phyloP scores from a whole-genome alignment of 2,329 filamentous ascomycete genomes.

The Phyllosticta capitalensis region DNA sequence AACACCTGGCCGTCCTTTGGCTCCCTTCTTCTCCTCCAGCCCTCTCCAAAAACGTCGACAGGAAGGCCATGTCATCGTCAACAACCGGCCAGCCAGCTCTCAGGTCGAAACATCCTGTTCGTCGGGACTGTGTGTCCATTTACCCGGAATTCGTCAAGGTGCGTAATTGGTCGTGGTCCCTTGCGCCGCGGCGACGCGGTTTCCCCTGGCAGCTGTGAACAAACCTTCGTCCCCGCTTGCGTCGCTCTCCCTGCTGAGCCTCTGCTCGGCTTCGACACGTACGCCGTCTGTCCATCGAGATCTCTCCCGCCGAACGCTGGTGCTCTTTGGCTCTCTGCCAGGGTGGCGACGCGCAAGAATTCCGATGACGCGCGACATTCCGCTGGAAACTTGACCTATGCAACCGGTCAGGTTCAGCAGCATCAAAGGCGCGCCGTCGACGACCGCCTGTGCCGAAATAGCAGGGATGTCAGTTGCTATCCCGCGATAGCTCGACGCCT shows the following conservation, averaged over 20 bases:
- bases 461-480: constrained; percentile 7
- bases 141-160: constrained; percentile 6
- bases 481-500: constrained; percentile 10
- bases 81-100: background rate
- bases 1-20: constrained; percentile 1
- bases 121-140: background rate
- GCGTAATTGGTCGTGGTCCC: background rate
- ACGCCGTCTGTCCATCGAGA: background rate
- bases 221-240: constrained; percentile 7
- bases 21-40: background rate
- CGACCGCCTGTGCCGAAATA: constrained; percentile 4
- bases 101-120: constrained; percentile 2
- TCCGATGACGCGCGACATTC: constrained; percentile 3
- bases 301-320: constrained; percentile 4
- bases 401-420: background rate
- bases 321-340: background rate
- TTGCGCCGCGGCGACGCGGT: constrained; percentile 6
- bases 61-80: background rate
- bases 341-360: background rate
- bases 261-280: constrained; percentile 8
- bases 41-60: background rate
- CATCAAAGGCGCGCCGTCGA: background rate
- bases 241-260: constrained; percentile 5
- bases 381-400: constrained; percentile 1
- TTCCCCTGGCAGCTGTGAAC: constrained; percentile 2